Conservation (phyloP, 2,329 filamentous ascomycete genomes). For the Zasmidium angulare region DNA sequence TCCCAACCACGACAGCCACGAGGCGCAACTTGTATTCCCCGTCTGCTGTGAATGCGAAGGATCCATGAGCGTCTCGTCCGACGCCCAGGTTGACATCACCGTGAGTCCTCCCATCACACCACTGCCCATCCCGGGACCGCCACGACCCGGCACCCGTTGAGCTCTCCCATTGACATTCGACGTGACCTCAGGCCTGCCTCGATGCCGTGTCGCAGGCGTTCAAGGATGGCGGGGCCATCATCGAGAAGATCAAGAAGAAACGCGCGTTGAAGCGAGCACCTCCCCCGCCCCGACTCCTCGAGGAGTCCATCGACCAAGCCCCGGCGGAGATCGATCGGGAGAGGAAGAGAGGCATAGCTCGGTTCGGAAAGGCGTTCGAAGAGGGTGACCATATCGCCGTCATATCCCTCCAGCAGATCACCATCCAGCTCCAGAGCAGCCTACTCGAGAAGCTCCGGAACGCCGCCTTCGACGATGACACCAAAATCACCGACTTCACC, state of each 20-base stretch:
- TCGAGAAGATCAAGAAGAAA: slow-evolving; percentile 34
- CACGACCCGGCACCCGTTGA: neutral
- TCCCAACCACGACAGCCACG: neutral
- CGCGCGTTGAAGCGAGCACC: slow-evolving; percentile 30
- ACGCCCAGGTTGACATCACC: slow-evolving; percentile 18
- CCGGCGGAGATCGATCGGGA: slow-evolving; percentile 35
- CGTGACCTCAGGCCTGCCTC: slow-evolving; percentile 24
- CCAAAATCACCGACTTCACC: slow-evolving; percentile 29
- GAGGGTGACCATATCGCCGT: slow-evolving; percentile 33
- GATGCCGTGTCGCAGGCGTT: slow-evolving; percentile 29
- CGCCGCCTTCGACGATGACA: slow-evolving; percentile 31
- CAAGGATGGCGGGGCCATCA: slow-evolving; percentile 31
- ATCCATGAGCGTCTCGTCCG: slow-evolving; percentile 14
- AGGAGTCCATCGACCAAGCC: slow-evolving; percentile 33
- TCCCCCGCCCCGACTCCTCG: slow-evolving; percentile 31
- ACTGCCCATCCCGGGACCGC: neutral
- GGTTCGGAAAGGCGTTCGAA: slow-evolving; percentile 34
- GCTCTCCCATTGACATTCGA: too few relatives aligned
- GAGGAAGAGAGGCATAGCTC: slow-evolving; percentile 29
- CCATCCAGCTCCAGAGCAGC: slow-evolving; percentile 31
- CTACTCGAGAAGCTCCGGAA: slow-evolving; percentile 33
- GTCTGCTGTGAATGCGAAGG: neutral
- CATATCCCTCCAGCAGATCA: slow-evolving; percentile 33
- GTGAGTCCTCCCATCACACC: slow-evolving; percentile 12
- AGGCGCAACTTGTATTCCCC: slow-evolving; percentile 4